Conservation (phyloP, 2,329 filamentous ascomycete species). For the Tolypocladium capitatum region DNA sequence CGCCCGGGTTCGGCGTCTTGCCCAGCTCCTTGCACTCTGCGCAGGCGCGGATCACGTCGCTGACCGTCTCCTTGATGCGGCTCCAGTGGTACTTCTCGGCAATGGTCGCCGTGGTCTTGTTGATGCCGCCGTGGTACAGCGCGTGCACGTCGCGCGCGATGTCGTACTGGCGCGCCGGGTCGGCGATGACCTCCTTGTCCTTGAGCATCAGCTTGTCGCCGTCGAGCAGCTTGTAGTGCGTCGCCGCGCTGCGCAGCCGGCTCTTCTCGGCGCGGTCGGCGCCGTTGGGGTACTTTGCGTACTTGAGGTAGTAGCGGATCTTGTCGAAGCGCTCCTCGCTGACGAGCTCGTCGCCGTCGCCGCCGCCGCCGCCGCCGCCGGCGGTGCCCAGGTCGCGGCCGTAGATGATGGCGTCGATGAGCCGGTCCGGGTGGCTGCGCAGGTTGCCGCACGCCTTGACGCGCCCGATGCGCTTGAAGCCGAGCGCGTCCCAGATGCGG, state of each 20-base stretch:
- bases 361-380: constrained; percentile 47
- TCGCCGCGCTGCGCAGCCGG: constrained; percentile 81
- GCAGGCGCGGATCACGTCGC: constrained; percentile 86
- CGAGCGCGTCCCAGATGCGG: constrained; percentile 81
- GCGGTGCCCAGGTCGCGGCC: constrained; percentile 61
- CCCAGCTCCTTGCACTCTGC: constrained; percentile 72
- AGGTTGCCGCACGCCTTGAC: constrained; percentile 61
- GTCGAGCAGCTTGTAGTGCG: constrained; percentile 77
- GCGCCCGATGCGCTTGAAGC: constrained; percentile 82
- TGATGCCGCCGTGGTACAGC: constrained; percentile 77
- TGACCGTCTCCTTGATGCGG: constrained; percentile 93
- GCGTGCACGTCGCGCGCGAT: constrained; percentile 70
- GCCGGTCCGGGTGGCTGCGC: constrained; percentile 52
- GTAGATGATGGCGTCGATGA: constrained; percentile 67
- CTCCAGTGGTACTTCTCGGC: constrained; percentile 96
- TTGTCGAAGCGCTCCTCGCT: constrained; percentile 97
- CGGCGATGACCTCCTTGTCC: constrained; percentile 91
- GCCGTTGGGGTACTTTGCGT: constrained; percentile 82
- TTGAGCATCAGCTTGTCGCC: constrained; percentile 87
- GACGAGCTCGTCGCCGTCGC: constrained; percentile 66
- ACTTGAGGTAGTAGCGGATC: constrained; percentile 94
- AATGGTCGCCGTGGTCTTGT: constrained; percentile 92
- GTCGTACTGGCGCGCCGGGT: constrained; percentile 79
- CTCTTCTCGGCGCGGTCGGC: constrained; percentile 93
- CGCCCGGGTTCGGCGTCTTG: constrained; percentile 33